Evolutionary conservation across 139 green algal genomes (phyloP).

Genomic region (Eudorina sp.): DNA sequence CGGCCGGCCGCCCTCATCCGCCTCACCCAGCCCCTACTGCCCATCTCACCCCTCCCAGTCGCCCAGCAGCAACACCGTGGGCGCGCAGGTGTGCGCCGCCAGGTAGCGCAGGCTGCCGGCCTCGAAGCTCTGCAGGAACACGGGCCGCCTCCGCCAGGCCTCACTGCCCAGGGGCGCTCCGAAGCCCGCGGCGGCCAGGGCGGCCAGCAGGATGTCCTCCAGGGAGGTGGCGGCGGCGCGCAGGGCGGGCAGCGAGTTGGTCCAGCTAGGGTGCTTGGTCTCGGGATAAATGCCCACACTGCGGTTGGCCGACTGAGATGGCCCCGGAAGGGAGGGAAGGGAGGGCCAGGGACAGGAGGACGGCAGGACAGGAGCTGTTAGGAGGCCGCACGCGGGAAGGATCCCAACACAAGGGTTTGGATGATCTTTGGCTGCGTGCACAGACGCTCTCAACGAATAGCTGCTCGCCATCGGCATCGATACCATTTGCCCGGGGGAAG

Average conservation of each 20-base stretch:
- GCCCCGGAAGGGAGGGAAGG: background rate
- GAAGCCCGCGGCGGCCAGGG: background rate
- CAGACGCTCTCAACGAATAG: no score
- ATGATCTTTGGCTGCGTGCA: no score
- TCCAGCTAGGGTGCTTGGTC: constrained; percentile 70
- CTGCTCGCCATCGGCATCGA: no score
- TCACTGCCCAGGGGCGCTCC: background rate
- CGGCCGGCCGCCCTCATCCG: no score
- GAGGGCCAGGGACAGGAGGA: background rate
- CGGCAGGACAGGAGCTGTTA: background rate
- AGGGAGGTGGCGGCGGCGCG: constrained; percentile 24
- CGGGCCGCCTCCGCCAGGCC: constrained; percentile 8
- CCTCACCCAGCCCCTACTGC: no score
- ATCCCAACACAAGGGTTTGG: no score
- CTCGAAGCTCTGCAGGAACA: constrained; percentile 49
- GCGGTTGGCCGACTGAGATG: background rate
- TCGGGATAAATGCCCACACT: constrained; percentile 69
- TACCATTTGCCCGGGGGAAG: no score
- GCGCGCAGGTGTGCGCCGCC: background rate
- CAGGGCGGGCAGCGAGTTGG: constrained; percentile 4
- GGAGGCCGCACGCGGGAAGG: no score
- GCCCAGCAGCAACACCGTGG: constrained; percentile 39
- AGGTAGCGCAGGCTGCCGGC: constrained; percentile 28
- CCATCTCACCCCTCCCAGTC: constrained; percentile 47
- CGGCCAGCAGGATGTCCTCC: constrained; percentile 34